phyloP scores from a whole-genome alignment of 331 rosid species.

The Quercus lobata region DNA sequence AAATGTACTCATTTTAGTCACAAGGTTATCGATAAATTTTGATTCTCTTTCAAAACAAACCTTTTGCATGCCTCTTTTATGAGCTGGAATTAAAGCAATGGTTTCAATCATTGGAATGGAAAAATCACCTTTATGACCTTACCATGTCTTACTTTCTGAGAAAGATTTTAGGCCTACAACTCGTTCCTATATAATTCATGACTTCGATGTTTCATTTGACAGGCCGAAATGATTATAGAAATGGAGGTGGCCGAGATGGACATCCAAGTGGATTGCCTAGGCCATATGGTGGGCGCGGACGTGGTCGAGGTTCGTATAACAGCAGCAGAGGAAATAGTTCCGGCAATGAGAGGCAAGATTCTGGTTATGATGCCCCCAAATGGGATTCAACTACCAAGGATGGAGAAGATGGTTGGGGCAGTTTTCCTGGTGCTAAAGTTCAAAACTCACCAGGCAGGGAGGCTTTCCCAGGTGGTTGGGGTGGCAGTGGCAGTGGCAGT shows the following conservation, averaged over 20 bases:
- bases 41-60: too few species aligned
- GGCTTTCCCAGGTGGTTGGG: constrained; percentile 92
- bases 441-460: constrained; percentile 87
- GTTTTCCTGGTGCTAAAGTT: constrained; percentile 73
- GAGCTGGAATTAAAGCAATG: too few species aligned
- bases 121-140: too few species aligned
- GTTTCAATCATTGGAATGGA: too few species aligned
- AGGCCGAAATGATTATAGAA: constrained; percentile 75
- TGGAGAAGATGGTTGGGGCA: constrained; percentile 61
- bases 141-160: too few species aligned
- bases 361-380: constrained; percentile 45
- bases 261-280: constrained; percentile 96
- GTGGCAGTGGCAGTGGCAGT: constrained; percentile 37
- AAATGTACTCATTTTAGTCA: too few species aligned
- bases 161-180: not conserved
- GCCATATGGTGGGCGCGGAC: constrained; percentile 70
- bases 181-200: not conserved
- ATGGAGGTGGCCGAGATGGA: constrained; percentile 62
- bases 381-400: constrained; percentile 76
- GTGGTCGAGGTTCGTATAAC: constrained; percentile 67
- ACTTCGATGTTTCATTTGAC: constrained; percentile 10
- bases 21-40: too few species aligned
- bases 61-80: too few species aligned
- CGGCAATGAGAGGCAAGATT: constrained; percentile 61
- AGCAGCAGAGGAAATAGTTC: constrained; percentile 51